These are phyloP conservation scores for Aureobasidium pullulans DNA, from an alignment of 2,329 filamentous ascomycete genomes.

Conservation along the genomic window DNA sequence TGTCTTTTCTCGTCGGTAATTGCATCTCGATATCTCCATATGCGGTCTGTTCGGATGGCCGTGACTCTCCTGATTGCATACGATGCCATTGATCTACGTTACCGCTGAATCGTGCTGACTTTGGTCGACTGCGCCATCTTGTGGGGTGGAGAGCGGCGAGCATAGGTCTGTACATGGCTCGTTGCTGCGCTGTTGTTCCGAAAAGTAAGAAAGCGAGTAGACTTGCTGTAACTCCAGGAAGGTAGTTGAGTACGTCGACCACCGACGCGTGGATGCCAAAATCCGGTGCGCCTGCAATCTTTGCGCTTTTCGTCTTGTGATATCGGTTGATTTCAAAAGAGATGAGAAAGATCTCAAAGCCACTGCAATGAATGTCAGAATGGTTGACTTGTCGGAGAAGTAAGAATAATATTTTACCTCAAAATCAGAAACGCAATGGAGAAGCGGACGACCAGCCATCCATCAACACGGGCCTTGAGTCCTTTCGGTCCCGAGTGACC, in stretches of 20 bases:
- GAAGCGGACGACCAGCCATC: constrained; percentile 19
- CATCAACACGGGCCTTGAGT: constrained; percentile 13
- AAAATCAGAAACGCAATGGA: constrained; percentile 16
- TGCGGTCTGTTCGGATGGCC: background rate
- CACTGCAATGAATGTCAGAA: background rate
- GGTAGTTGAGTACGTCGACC: constrained; percentile 15
- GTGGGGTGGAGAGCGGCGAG: background rate
- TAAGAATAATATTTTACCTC: background rate
- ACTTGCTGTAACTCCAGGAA: constrained; percentile 15
- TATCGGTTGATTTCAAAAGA: constrained; percentile 12
- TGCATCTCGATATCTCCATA: constrained; percentile 11
- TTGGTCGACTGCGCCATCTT: background rate
- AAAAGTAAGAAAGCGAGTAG: constrained; percentile 18
- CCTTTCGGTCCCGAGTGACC: background rate
- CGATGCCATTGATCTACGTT: background rate
- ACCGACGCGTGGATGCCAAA: constrained; percentile 13
- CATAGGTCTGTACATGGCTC: constrained; percentile 13
- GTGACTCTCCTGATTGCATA: background rate
- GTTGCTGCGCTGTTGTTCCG: constrained; percentile 17
- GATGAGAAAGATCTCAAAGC: constrained; percentile 17
- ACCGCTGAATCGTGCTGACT: background rate
- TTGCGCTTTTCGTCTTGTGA: constrained; percentile 10
- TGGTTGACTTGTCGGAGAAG: no score
- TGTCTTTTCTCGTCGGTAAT: background rate
- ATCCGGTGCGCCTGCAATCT: constrained; percentile 13